Evolutionary conservation across 2,329 filamentous ascomycete genomes (phyloP).

Genomic region (Cladophialophora exuberans): DNA sequence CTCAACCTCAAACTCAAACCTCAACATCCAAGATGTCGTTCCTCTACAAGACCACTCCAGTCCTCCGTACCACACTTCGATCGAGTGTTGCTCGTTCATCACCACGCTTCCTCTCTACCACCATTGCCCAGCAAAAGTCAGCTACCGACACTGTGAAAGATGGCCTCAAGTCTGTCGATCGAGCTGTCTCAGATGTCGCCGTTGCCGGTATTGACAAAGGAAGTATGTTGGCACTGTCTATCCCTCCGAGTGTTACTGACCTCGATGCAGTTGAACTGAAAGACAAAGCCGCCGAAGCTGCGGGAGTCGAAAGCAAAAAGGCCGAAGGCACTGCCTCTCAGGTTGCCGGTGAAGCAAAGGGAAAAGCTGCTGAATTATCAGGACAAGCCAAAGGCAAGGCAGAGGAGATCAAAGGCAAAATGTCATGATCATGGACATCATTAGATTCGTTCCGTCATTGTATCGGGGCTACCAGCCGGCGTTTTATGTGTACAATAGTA

Average conservation of each 20-base stretch:
- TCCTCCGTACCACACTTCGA: conserved; percentile 34
- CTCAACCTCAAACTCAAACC: background rate
- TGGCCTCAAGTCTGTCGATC: conserved; percentile 60
- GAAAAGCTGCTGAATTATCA: conserved; percentile 34
- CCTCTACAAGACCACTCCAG: conserved; percentile 37
- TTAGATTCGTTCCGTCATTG: conserved; percentile 2
- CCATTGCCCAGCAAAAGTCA: conserved; percentile 52
- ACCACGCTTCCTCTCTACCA: conserved; percentile 54
- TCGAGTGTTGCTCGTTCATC: conserved; percentile 25
- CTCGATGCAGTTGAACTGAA: conserved; percentile 53
- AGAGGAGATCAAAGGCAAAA: conserved; percentile 38
- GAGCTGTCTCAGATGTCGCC: conserved; percentile 57
- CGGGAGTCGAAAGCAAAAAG: conserved; percentile 48
- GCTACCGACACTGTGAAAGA: conserved; percentile 61
- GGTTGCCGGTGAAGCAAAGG: conserved; percentile 42
- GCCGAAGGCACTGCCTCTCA: conserved; percentile 51
- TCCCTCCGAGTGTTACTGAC: background rate
- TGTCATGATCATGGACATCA: conserved; percentile 21
- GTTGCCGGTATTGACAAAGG: conserved; percentile 67
- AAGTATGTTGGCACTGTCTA: conserved; percentile 50
- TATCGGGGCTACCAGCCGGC: conserved; percentile 14
- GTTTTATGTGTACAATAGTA: conserved; percentile 25
- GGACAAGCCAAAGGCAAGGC: conserved; percentile 40
- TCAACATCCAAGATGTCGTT: conserved; percentile 40
- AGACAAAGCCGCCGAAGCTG: conserved; percentile 47